Evolutionary conservation across 805 yeast genomes (phyloP).

Genomic region (Deakozyma indianensis): DNA sequence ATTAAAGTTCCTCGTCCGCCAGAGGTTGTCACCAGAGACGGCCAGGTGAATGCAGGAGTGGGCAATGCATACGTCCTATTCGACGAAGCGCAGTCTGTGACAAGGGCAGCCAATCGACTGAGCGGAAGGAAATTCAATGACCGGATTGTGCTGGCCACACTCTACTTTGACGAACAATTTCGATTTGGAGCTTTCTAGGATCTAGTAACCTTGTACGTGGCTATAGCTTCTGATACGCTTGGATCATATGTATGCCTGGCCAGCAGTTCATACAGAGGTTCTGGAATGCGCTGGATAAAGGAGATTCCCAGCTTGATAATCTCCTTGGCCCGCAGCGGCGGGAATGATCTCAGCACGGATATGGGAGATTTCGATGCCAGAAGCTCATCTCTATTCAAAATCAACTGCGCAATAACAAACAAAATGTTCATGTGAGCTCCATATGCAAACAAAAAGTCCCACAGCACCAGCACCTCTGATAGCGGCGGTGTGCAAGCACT

Average conservation of each 20-base stretch:
- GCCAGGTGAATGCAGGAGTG: neutral
- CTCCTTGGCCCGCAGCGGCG: constrained; percentile 55
- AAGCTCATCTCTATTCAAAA: constrained; percentile 50
- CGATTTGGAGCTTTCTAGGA: neutral
- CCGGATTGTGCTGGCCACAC: neutral
- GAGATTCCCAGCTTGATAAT: constrained; percentile 68
- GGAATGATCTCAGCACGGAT: constrained; percentile 58
- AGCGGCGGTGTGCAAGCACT: constrained; percentile 85
- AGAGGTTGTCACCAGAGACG: neutral
- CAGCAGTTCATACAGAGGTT: constrained; percentile 44
- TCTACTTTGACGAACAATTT: neutral
- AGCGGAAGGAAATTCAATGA: neutral
- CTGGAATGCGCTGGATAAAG: constrained; percentile 63
- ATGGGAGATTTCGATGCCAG: constrained; percentile 53
- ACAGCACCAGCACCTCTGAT: constrained; percentile 54
- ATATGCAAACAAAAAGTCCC: constrained; percentile 88
- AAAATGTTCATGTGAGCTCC: constrained; percentile 81
- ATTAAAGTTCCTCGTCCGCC: neutral
- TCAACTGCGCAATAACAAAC: constrained; percentile 70
- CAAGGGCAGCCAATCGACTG: neutral
- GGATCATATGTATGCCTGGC: constrained; percentile 48
- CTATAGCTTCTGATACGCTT: constrained; percentile 8
- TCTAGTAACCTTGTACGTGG: constrained; percentile 2
- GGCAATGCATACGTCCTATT: neutral
- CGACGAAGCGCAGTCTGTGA: neutral